Base-by-base conservation (phyloP, 805 yeast species). In the Ogataea ramenticola region DNA sequence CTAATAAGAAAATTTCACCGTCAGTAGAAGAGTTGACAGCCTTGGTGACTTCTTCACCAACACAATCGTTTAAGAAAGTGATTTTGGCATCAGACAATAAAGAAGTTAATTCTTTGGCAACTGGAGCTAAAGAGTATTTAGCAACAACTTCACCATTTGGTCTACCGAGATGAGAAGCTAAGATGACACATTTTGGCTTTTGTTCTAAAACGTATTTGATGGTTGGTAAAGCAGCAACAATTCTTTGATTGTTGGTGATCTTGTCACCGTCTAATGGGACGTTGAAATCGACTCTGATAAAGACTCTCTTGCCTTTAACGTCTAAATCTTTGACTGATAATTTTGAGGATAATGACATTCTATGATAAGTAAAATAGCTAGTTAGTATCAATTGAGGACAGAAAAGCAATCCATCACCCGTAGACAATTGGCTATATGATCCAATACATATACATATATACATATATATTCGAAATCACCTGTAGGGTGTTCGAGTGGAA, bases 181-280 rank as follows among this genome's bases (percentile, higher is more conserved):
- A 79, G 56, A 93, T 75, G 55, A 93, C 82, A 55, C 80, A 87
- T 77, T 84, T 88, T 65, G 99, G 96, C 62, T 85, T 79, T 56
- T 91, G 83, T 65, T 86, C 91, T 66, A 86, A 74, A 43, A 91
- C 97, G 68, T 91, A 93, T 72, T 95, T 70, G 75, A 93, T 93
- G 57, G 99, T 91, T 69, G 99, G 99, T 61, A 95, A 74, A 56
- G 99, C 99, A 67, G 99, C 99, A 61, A 90, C 98, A 64, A 93
- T 93, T 75, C 99, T 85, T 76, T 93, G 98, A 78, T 93, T 95
- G 82, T 95, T 93, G 75, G 99, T 95, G 77, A 93, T 93, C 66
- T 82, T 90, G 62, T 78, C 79, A 58, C 97, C 98, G 65, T 93
- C 98, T 60, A 93, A 81, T 66, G 95, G 95, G 54, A 86, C 95